Conservation (phyloP, 768 basidiomycete genomes). For the Tulasnella sp. region DNA sequence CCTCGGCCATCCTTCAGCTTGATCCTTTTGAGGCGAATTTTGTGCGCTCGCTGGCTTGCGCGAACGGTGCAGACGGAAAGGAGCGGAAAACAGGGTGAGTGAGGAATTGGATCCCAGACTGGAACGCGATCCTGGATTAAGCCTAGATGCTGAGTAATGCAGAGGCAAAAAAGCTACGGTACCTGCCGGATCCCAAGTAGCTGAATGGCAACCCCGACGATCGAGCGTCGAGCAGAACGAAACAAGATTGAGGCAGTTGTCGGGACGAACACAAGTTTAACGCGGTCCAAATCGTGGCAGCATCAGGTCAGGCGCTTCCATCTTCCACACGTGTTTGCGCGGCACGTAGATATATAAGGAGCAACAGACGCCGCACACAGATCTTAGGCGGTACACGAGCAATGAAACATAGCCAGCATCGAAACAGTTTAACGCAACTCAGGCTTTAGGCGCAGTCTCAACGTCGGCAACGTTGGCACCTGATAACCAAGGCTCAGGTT, state of each 20-base stretch:
- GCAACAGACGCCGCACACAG: neutral
- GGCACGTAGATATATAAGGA: neutral
- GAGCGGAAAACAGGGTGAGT: neutral
- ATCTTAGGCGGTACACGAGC: neutral
- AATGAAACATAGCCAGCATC: neutral
- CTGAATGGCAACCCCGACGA: neutral
- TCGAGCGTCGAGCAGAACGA: neutral
- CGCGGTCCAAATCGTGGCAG: neutral
- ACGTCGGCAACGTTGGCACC: slow-evolving; percentile 30
- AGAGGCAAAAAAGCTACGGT: slow-evolving; percentile 9
- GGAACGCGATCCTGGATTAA: neutral
- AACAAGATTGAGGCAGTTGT: neutral
- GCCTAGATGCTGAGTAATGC: neutral
- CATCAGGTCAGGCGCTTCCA: neutral
- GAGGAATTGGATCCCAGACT: neutral
- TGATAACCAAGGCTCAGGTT: neutral
- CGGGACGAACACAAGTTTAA: neutral
- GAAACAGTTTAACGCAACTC: neutral
- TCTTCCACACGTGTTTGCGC: slow-evolving; percentile 8
- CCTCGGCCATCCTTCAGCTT: slow-evolving; percentile 16
- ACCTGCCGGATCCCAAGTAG: neutral
- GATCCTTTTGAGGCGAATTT: neutral
- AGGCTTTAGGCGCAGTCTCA: slow-evolving; percentile 28
- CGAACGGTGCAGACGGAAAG: neutral
- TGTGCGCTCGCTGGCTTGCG: neutral